Evolutionary conservation across 768 basidiomycete genomes (phyloP), one percentile per base, ranked within the genome.

Genomic region (Pleurotus ostreatus): DNA sequence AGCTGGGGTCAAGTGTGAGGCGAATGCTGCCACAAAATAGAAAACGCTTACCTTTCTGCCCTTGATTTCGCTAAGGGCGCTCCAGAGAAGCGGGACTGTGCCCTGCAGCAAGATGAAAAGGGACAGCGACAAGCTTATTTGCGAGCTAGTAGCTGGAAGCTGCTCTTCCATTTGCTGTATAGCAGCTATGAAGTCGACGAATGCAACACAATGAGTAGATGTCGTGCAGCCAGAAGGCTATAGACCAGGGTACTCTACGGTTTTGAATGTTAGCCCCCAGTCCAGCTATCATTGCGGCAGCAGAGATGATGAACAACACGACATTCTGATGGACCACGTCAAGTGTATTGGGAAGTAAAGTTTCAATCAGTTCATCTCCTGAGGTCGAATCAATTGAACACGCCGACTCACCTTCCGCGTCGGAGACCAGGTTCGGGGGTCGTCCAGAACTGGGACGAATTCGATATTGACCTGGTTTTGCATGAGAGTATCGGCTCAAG

Each of bases 61-160:
- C 63, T 82, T 84, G 30, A 92, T 79, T 68, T 93, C 91, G 55
- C 85, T 86, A 22, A 86, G 70, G 0, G 82, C 78, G 54, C 77
- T 80, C 89, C 90, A 91, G 3, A 86, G 37, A 9, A 89, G 62
- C 0, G 90, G 91, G 53, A 84, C 68, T 9, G 71, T 66, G 2
- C 91, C 90, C 66, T 92, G 91, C 9, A 89, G 62, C 2, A 85
- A 69, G 57, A 90, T 88, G 67, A 89, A 92, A n/a, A 86, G 58
- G 0, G 88, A 85, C 12, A 92, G 71, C 57, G 80, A 81, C 67
- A 83, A 74, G 58, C 88, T 85, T 56, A 93, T 84, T 59, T 88
- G 77, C 9, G 75, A 68, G 48, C 75, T 72, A 0, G 81, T 81
- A 1, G 89, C 84, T 44, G 79, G 78, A 38, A 92, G 73, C 16